Percentiles rank a stretch among this genome's conserved stretches.
Evolutionary conservation across 225 moss, liverwort and hornwort genomes (phyloP).

Genomic region (Ulota crispa): DNA sequence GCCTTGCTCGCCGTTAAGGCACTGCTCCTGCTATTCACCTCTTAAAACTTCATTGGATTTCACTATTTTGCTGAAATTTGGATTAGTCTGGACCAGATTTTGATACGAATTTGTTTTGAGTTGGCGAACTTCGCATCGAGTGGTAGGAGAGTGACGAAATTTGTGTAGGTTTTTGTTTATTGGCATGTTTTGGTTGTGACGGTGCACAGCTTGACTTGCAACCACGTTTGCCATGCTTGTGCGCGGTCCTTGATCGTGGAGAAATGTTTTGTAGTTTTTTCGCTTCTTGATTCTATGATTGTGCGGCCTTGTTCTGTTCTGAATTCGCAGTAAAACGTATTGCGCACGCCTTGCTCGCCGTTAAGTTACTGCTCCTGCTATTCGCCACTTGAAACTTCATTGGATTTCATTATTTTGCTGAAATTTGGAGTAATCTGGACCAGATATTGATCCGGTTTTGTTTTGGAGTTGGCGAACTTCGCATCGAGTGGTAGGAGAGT

Average conservation of each 20-base stretch:
- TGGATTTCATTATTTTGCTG: neutral
- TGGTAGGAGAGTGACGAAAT: neutral
- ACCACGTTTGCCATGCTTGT: slow-evolving; percentile 9
- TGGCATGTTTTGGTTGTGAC: neutral
- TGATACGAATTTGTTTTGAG: neutral
- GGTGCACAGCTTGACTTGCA: slow-evolving; percentile 6
- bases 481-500: neutral
- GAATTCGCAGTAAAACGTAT: neutral
- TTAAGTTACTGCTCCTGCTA: neutral
- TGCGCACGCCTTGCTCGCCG: neutral
- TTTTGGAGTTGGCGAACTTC: neutral
- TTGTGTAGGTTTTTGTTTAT: neutral
- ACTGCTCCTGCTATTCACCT: neutral
- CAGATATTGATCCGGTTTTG: neutral
- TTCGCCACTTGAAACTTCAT: neutral
- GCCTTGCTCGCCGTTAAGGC: neutral
- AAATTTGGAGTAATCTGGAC: neutral
- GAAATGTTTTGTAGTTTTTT: neutral
- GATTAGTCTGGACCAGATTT: neutral
- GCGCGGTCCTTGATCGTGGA: too few relatives aligned
- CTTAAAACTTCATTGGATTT: neutral
- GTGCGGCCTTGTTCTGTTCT: neutral
- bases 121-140: neutral
- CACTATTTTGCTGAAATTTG: neutral
- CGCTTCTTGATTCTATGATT: too few relatives aligned